Conservation (phyloP, 208 protist genomes). For the Leishmania turanica region DNA sequence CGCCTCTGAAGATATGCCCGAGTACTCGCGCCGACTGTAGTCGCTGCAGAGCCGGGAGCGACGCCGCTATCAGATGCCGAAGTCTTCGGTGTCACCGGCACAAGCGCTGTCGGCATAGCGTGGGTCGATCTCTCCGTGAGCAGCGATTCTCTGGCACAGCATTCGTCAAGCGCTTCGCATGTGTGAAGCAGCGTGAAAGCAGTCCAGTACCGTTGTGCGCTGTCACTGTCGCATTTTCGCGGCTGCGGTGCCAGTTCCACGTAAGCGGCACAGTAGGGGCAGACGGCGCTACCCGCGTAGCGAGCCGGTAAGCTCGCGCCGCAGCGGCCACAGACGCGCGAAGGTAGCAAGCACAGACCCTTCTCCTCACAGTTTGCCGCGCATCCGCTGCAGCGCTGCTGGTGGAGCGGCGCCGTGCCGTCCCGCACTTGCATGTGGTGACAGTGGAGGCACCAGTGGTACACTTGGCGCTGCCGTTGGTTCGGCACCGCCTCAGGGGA, state of each 20-base stretch:
- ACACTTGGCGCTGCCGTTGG: not conserved
- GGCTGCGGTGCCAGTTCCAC: conserved; percentile 7
- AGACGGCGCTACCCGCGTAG: conserved; percentile 30
- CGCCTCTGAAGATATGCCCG: conserved; percentile 13
- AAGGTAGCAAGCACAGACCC: conserved; percentile 8
- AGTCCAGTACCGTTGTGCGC: conserved; percentile 15
- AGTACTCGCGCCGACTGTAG: not conserved
- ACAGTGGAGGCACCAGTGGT: conserved; percentile 29
- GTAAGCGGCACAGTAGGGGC: conserved; percentile 35
- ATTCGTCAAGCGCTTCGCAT: conserved; percentile 22
- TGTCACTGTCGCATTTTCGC: not conserved
- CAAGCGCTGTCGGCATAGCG: not conserved
- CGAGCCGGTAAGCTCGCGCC: conserved; percentile 8
- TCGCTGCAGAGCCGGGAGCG: not conserved
- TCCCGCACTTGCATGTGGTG: conserved; percentile 9
- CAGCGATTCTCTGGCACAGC: conserved; percentile 12
- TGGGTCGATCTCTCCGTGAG: not conserved
- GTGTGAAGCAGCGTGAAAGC: conserved; percentile 31
- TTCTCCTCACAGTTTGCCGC: conserved; percentile 18
- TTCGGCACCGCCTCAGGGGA: not conserved
- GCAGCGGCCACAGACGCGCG: conserved; percentile 29
- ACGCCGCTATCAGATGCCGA: not conserved
- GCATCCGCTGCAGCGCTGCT: conserved; percentile 17
- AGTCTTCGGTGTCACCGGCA: not conserved
- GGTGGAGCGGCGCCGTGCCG: not conserved